Base-by-base conservation (phyloP, 106 monocot genomes). In the Amphibolis antarctica region DNA sequence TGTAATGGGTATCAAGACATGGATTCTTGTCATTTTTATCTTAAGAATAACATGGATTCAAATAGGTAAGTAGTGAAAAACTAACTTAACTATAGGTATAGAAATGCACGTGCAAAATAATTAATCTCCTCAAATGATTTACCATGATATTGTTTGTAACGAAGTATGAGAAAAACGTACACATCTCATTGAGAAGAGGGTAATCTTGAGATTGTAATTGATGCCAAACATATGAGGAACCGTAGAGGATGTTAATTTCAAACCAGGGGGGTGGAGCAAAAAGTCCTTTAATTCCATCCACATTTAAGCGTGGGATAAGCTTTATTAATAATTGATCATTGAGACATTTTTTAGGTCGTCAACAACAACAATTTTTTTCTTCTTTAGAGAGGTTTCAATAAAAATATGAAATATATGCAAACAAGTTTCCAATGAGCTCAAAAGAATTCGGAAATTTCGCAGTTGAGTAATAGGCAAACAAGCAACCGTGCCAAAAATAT, bases 251-350 rank as follows among this genome's bases (percentile, higher is more conserved):
- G 22, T 12, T 61, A 74, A 3, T 25, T 21, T n/a, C 85, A 98
- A 90, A 90, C 83, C 83, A 98, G 57, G 98, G 98, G 62, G 98
- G 98, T 44, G 91, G 98, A 63, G 98, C 91, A 80, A 98, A 98
- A 14, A 91, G 82, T 67, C 98, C 98, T 75, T 87, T 87, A 24
- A 98, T 91, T 87, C 91, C 98, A 45, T 98, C 98, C 15, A 71
- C 98, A 79, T 85, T 85, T 21, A 98, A 69, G 19, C 87, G 82
- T 27, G 98, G 98, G 63, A 98, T 87, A 59, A 98, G 81, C 64
- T 98, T 91, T 50, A 98, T 82, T 70, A 98, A 63, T 43, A 98
- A 65, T 9, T 87, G 82, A 67, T 98, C 91, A 76, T 98, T 98
- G 59, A 98, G 63, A 90, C 90, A 98, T 73, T 84, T 85, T 14